A percentile compares a stretch with the other conserved stretches of the same genome.
phyloP scores from a whole-genome alignment of 2,329 filamentous ascomycete genomes.

The Aspergillus sp. region DNA sequence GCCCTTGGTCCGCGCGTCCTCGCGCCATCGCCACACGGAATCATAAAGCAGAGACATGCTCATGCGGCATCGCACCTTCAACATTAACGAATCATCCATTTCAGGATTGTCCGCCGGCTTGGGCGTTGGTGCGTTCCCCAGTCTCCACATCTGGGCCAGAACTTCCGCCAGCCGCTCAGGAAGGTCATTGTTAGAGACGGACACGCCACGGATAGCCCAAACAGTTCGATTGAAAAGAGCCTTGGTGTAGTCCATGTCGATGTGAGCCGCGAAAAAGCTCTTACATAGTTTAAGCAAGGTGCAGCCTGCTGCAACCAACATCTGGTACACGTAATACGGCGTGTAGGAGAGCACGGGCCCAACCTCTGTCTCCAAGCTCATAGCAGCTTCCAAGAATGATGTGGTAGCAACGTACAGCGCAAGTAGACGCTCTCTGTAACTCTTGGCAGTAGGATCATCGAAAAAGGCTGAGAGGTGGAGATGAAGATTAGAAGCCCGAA shows the following conservation, averaged over 20 bases:
- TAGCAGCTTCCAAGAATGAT: conserved; percentile 47
- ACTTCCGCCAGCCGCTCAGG: conserved; percentile 65
- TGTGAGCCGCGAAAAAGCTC: conserved; percentile 60
- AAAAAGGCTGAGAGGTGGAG: conserved; percentile 52
- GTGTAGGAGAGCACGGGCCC: conserved; percentile 54
- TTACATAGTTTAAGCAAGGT: conserved; percentile 66
- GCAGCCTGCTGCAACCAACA: conserved; percentile 65
- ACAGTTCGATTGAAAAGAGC: conserved; percentile 60
- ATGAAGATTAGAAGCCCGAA: conserved; percentile 49
- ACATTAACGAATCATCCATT: conserved; percentile 51
- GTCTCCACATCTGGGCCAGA: conserved; percentile 64
- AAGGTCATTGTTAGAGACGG: conserved; percentile 62
- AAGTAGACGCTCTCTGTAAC: conserved; percentile 47
- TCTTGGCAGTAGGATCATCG: conserved; percentile 46
- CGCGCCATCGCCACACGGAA: conserved; percentile 67
- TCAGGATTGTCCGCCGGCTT: conserved; percentile 29
- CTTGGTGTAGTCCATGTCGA: conserved; percentile 57
- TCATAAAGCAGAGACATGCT: conserved; percentile 68
- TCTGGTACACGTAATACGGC: conserved; percentile 65
- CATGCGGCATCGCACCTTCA: conserved; percentile 67
- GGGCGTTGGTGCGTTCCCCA: conserved; percentile 37
- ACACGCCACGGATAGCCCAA: conserved; percentile 59
- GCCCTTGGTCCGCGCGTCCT: conserved; percentile 66
- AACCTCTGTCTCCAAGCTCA: conserved; percentile 45
- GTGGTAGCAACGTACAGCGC: conserved; percentile 48